Conservation (phyloP, 768 basidiomycete genomes). For the Russula lepida region DNA sequence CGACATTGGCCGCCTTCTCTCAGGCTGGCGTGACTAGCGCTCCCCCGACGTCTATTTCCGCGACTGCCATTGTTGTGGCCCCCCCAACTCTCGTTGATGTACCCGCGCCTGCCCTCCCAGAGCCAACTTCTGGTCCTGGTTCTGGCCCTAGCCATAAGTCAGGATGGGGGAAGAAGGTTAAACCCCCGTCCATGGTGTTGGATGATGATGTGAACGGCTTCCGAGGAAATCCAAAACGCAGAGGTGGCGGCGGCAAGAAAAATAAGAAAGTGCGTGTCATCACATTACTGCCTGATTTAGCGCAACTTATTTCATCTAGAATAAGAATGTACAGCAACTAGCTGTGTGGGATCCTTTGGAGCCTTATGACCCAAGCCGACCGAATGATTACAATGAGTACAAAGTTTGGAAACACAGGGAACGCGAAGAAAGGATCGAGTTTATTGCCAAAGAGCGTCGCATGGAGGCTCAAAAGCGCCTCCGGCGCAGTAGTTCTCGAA, state of each 20-base stretch:
- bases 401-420: slow-evolving; percentile 74
- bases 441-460: slow-evolving; percentile 31
- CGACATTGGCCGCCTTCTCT: slow-evolving; percentile 37
- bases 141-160: slow-evolving; percentile 34
- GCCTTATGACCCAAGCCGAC: slow-evolving; percentile 70
- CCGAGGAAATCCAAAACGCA: slow-evolving; percentile 49
- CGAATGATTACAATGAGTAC: slow-evolving; percentile 86
- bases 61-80: slow-evolving; percentile 62
- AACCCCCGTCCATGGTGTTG: slow-evolving; percentile 83
- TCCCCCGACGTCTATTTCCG: slow-evolving; percentile 31
- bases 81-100: slow-evolving; percentile 48
- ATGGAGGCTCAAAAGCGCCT: slow-evolving; percentile 47
- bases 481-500: slow-evolving; percentile 45
- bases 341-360: slow-evolving; percentile 72
- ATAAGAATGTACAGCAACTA: slow-evolving; percentile 47
- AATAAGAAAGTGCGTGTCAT: slow-evolving; percentile 49
- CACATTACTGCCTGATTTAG: neutral
- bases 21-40: slow-evolving; percentile 17
- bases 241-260: slow-evolving; percentile 41
- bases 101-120: slow-evolving; percentile 26
- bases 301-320: slow-evolving; percentile 32
- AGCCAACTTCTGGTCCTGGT: slow-evolving; percentile 27
- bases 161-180: slow-evolving; percentile 84
- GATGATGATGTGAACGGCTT: slow-evolving; percentile 87
- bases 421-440: slow-evolving; percentile 63